Evolutionary conservation across 805 yeast species (phyloP), one percentile per base, ranked within the genome.

Genomic region (Zygotorulaspora chibaensis): DNA sequence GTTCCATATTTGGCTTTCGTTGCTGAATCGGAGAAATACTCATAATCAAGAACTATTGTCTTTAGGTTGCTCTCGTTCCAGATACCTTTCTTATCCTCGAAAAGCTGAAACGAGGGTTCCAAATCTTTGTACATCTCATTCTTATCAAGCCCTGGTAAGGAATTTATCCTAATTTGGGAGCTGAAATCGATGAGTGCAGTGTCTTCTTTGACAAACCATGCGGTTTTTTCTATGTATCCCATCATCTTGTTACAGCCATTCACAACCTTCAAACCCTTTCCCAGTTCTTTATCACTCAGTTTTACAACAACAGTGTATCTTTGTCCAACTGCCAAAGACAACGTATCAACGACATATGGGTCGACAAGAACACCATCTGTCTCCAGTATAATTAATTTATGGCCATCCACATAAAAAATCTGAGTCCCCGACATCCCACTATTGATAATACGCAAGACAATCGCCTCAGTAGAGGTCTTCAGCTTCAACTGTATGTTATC

Each of bases 301-400:
- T 68, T 73, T 18, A 87, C 57, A 40, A 85, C 62, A 1, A 84
- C 80, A 9, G 87, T 76, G 58, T 80, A 79, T 55, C 96, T 71
- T 67, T 88, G 96, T 2, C 91, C 96, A 5, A 83, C 88, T 0
- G 89, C 79, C 26, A 80, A 46, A 47, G 72, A 70, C n/a, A 80
- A 46, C 30, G 79, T 69, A 13, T 71, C 73, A 2, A 76, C 72
- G 30, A 66, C 68, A 47, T 63, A 65, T 13, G 80, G 80, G 45
- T 76, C 73, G 2, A 80, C 77, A 40, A 71, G 62, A 10, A 78
- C 71, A 25, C 86, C 85, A 56, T 81, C 86, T 29, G 76, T 70
- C 57, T 80, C 87, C 29, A 81, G 74, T 3, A 80, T 70, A 1
- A 76, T 71, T 54, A 81, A 63, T 16, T 64, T 66, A 58, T 78